These are phyloP conservation scores for Penicillium glabrum DNA, from an alignment of 2,329 filamentous ascomycete species.

Conservation along the genomic window DNA sequence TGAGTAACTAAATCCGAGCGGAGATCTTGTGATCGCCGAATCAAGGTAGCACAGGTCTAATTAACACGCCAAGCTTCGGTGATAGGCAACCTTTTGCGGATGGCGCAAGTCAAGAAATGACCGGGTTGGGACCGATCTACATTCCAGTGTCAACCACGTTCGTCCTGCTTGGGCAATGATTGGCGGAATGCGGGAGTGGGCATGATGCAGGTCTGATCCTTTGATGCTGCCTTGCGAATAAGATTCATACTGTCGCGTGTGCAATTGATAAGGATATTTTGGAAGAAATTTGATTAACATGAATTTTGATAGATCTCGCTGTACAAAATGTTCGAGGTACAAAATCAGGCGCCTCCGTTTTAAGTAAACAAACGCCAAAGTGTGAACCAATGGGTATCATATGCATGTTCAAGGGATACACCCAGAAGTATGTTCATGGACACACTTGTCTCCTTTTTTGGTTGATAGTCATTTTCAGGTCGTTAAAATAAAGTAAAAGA, in stretches of 20 bases:
- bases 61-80: not conserved
- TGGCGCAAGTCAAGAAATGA: not conserved
- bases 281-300: not conserved
- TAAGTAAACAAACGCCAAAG: not conserved
- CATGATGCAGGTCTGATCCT: not conserved
- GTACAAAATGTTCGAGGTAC: not conserved
- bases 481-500: not conserved
- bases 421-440: not conserved
- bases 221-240: not conserved
- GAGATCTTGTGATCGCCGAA: not conserved
- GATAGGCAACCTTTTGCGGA: not conserved
- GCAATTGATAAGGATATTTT: not conserved
- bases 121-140: conserved; percentile 2
- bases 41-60: not conserved
- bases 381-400: conserved; percentile 12
- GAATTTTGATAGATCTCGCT: not conserved
- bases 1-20: not conserved
- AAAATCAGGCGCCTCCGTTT: not conserved
- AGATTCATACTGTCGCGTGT: not conserved
- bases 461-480: not conserved
- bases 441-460: not conserved
- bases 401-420: conserved; percentile 6
- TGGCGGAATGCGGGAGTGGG: conserved; percentile 3
- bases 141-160: conserved; percentile 5
- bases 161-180: conserved; percentile 1